Base-by-base conservation (phyloP, 345 rosid species). In the Syzygium oleosum region DNA sequence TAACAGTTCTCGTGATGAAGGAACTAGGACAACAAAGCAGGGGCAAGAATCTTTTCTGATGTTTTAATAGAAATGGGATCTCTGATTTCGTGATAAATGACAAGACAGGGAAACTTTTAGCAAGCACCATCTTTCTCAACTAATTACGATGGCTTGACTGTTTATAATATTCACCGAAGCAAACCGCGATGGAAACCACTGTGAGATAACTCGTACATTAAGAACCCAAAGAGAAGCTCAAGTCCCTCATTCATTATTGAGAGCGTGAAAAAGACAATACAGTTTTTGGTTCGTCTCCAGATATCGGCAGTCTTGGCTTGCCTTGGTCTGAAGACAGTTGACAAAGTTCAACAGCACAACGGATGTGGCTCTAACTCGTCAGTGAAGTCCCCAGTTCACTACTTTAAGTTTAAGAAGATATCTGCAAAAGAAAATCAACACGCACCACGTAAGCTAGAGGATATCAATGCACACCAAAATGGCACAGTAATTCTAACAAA, bases 21-120 rank as follows among this genome's bases (percentile, higher is more conserved):
- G 90, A 85, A 80, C 12, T 73, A 19, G 91, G 90, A 54, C 25
- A 16, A n/a, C 61, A 63, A 73, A 25, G 83, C 83, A 73, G 49
- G 12, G 49, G 27, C 49, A 19, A 73, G 86, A 54, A 78, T 22
- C 84, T 52, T 84, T 54, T 84, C 34, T 25, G 59, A 38, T 59
- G 84, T 59, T 16, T 49, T 43, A 84, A 51, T n/a, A 51, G 52
- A 29, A 59, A 52, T 34, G 86, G 63, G 4, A 84, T 51, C 68
- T 87, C 85, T 8, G 84, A 31, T 58, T 84, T 87, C 27, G 5
- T 34, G 84, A 87, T 63, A 27, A 63, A 56, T 63, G 89, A 87
- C 79, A 87, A 51, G 86, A 87, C 83, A 52, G 89, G 86, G 51
- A 84, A 65, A n/a, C 61, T 52, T 84, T 84, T 87, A 84, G 56